Evolutionary conservation across 2,329 filamentous ascomycete genomes (phyloP).

Genomic region (Fusarium compactum): DNA sequence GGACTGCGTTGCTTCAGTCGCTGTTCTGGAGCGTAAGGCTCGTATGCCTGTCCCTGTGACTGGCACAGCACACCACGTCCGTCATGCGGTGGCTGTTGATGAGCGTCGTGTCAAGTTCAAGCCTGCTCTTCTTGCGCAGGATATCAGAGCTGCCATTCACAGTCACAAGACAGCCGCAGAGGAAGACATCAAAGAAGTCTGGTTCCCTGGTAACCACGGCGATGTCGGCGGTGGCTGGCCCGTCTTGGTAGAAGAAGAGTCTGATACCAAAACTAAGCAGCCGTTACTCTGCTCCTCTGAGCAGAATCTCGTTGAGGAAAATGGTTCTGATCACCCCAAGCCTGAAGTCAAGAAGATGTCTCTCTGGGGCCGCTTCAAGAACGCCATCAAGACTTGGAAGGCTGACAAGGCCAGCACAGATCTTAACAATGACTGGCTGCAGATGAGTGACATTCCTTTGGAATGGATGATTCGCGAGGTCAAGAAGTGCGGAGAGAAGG

Average conservation of each 20-base stretch:
- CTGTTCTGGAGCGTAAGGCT: conserved; percentile 55
- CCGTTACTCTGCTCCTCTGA: background rate
- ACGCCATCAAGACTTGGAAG: conserved; percentile 53
- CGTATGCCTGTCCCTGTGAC: conserved; percentile 54
- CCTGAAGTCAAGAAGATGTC: conserved; percentile 44
- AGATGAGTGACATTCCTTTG: conserved; percentile 63
- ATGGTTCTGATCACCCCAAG: background rate
- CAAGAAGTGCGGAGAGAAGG: conserved; percentile 52
- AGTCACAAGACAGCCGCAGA: conserved; percentile 29
- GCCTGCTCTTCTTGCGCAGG: conserved; percentile 60
- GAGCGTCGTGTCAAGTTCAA: conserved; percentile 69
- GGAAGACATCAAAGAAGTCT: conserved; percentile 63
- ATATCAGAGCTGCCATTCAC: conserved; percentile 47
- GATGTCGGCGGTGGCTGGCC: conserved; percentile 68
- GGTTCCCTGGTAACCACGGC: conserved; percentile 67
- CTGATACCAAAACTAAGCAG: conserved; percentile 14
- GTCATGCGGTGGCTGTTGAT: conserved; percentile 66
- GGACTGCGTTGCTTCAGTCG: conserved; percentile 66
- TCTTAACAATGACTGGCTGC: conserved; percentile 51
- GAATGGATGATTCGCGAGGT: conserved; percentile 66
- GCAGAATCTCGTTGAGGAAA: background rate
- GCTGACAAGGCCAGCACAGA: conserved; percentile 49
- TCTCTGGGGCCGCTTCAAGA: conserved; percentile 53
- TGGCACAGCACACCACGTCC: conserved; percentile 59
- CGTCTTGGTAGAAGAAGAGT: conserved; percentile 39